phyloP scores from a whole-genome alignment of 495 filamentous ascomycete genomes.

The Aspergillus carlsbadensis region DNA sequence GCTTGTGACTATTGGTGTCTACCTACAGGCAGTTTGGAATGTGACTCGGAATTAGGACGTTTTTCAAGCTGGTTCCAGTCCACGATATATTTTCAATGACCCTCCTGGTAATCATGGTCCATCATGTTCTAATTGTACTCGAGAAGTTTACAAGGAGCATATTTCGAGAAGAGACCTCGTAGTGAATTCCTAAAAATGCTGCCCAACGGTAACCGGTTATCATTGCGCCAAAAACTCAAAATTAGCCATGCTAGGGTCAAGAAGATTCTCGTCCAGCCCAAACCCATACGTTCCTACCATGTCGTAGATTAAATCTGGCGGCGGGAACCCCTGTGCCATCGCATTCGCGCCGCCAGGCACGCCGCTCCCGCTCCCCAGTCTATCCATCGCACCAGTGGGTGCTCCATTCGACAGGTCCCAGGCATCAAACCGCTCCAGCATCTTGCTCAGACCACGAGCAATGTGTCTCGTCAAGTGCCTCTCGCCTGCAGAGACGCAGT shows the following conservation, averaged over 20 bases:
- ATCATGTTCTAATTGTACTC: no score
- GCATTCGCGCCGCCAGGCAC: conserved; percentile 46
- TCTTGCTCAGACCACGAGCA: conserved; percentile 53
- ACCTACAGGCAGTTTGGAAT: no score
- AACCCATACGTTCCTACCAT: conserved; percentile 52
- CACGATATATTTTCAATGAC: no score
- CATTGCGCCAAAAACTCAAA: conserved; percentile 47
- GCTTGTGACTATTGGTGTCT: no score
- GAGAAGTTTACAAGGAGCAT: no score
- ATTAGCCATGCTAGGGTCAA: conserved; percentile 48
- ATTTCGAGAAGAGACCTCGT: no score
- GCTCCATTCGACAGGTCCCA: conserved; percentile 38
- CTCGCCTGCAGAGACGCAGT: conserved; percentile 52
- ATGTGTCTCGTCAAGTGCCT: conserved; percentile 54
- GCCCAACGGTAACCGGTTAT: neutral
- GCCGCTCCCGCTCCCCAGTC: conserved; percentile 23
- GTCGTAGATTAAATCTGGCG: conserved; percentile 48
- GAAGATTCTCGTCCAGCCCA: conserved; percentile 45
- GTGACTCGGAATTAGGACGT: no score
- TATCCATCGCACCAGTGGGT: neutral
- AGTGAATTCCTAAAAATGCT: no score
- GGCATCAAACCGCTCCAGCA: conserved; percentile 47
- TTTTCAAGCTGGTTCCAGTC: no score
- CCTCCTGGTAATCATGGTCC: no score
- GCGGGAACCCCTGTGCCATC: conserved; percentile 48